Evolutionary conservation across 2,329 filamentous ascomycete species (phyloP), one percentile per base, ranked within the genome.

Genomic region (Cryphonectria parasitica): DNA sequence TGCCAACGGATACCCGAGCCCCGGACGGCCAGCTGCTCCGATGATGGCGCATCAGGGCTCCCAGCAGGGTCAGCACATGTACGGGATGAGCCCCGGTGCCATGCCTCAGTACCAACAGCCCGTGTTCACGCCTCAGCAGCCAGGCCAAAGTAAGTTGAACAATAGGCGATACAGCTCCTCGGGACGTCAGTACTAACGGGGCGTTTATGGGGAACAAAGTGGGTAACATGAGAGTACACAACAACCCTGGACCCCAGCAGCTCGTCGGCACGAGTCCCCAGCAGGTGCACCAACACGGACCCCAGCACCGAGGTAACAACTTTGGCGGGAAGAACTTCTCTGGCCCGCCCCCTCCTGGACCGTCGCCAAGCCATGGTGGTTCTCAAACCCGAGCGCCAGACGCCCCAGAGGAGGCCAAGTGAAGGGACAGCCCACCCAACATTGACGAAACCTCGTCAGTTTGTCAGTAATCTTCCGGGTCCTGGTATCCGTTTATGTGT

Each of bases 31-130:
- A 39, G 79, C 84, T 28, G 93, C 96, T 17, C 91, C 93, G 1
- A 94, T 97, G 90, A 98, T 98, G 95, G 92, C 91, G 77, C 95
- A 95, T 75, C 94, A 97, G 82, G 93, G 93, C 69, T 98, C 95
- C 39, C 95, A 98, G 77, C 95, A 97, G 79, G 94, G 95, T 56
- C 94, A 97, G 78, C 89, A 83, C 76, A 89, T 85, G 82, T 95
- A 88, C 84, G 92, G 88, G 74, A 93, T 95, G 90, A 92, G 90
- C 76, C 91, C 91, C 60, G 90, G 86, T 67, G 69, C 67, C 22
- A 87, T 91, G 80, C 91, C 91, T 77, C 70, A 67, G 39, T 93
- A 91, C 77, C 91, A 90, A 77, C 92, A 94, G 78, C 91, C 92
- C 52, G 88, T 89, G 67, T 94, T 91, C 80, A 84, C 86, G 71